Evolutionary conservation across 495 filamentous ascomycete genomes (phyloP).

Genomic region (Neurospora sp.): DNA sequence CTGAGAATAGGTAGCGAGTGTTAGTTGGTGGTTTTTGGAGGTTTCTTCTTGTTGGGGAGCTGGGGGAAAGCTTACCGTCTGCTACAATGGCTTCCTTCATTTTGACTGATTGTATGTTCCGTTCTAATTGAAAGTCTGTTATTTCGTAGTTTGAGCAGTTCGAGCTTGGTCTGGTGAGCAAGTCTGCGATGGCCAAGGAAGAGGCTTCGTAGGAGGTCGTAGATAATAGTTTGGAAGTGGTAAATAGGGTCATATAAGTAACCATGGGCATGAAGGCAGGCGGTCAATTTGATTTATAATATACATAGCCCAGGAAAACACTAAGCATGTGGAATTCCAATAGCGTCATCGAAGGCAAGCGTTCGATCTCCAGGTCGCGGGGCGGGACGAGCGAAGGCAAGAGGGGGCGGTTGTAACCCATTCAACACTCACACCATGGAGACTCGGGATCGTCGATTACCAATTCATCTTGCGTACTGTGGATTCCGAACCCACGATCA

Average conservation of each 20-base stretch:
- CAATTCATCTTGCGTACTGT: neutral
- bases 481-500: neutral
- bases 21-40: neutral
- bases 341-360: neutral
- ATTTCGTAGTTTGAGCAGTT: neutral
- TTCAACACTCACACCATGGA: neutral
- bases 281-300: neutral
- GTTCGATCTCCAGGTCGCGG: neutral
- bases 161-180: neutral
- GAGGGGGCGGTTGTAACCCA: neutral
- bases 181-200: neutral
- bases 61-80: constrained; percentile 20
- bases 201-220: neutral
- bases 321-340: neutral
- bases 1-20: constrained; percentile 3
- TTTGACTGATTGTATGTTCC: no score
- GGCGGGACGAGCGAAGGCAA: neutral
- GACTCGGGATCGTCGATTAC: neutral
- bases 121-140: neutral
- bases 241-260: neutral
- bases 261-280: neutral
- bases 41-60: neutral
- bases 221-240: neutral
- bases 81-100: constrained; percentile 63
- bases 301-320: neutral